Percentiles rank a stretch among this genome's conserved stretches.
Evolutionary conservation across 2,329 filamentous ascomycete species (phyloP).

Genomic region (Thermomyces lanuginosus): DNA sequence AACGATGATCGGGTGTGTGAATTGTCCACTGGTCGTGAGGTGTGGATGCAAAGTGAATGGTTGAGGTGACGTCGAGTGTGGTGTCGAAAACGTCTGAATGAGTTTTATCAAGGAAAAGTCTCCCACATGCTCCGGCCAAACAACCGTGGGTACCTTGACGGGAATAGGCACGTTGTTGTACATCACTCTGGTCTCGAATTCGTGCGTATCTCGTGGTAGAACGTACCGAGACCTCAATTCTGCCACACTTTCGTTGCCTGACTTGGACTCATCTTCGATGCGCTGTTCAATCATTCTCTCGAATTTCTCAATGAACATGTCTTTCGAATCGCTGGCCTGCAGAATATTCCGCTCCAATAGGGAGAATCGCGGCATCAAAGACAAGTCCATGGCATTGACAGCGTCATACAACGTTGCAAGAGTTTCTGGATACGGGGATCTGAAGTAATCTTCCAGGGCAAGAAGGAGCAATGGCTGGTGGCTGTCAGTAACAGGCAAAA

Average conservation of each 20-base stretch:
- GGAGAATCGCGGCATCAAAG: slow-evolving; percentile 73
- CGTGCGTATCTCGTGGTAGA: slow-evolving; percentile 84
- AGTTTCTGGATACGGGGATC: slow-evolving; percentile 73
- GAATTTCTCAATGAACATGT: slow-evolving; percentile 95
- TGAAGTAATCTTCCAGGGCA: slow-evolving; percentile 93
- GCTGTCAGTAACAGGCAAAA: slow-evolving; percentile 7
- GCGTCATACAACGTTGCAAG: slow-evolving; percentile 77
- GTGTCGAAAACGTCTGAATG: slow-evolving; percentile 79
- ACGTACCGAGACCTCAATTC: slow-evolving; percentile 57
- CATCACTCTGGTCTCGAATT: slow-evolving; percentile 87
- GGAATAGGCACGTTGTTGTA: slow-evolving; percentile 96
- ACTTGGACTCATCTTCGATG: slow-evolving; percentile 45
- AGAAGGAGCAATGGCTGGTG: slow-evolving; percentile 66
- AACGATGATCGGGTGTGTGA: slow-evolving; percentile 87
- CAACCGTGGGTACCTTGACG: slow-evolving; percentile 85
- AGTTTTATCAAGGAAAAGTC: slow-evolving; percentile 96
- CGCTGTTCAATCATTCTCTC: slow-evolving; percentile 82
- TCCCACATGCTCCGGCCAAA: slow-evolving; percentile 88
- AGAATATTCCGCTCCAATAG: slow-evolving; percentile 70
- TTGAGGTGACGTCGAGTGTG: slow-evolving; percentile 67
- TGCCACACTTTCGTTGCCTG: slow-evolving; percentile 42
- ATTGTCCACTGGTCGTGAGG: slow-evolving; percentile 76
- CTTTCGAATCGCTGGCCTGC: slow-evolving; percentile 81
- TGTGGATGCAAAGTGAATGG: slow-evolving; percentile 79
- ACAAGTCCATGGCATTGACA: slow-evolving; percentile 93